Evolutionary conservation across 768 basidiomycete species (phyloP).

Genomic region (Agaricus blazei): DNA sequence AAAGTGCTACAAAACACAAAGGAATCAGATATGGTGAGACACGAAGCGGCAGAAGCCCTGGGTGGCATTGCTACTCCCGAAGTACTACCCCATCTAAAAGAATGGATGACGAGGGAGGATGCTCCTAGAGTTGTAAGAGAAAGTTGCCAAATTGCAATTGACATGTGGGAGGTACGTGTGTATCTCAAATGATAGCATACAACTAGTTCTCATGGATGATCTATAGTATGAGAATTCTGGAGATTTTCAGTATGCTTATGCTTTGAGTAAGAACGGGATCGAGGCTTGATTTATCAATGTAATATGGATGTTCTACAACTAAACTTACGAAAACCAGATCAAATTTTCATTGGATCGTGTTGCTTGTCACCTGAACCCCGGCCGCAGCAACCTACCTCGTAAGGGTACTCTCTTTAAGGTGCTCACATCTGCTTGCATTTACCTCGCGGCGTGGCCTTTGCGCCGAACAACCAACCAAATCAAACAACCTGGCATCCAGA

Average conservation of each 20-base stretch:
- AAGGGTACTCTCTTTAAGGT: too few relatives aligned
- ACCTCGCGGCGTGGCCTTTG: too few relatives aligned
- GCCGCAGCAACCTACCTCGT: too few relatives aligned
- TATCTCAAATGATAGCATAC: not conserved
- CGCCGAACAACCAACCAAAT: too few relatives aligned
- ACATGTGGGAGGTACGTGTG: conserved; percentile 86
- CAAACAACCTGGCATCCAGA: too few relatives aligned
- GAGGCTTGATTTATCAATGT: not conserved
- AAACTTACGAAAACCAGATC: not conserved
- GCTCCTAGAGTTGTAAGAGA: conserved; percentile 89
- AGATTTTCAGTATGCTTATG: conserved; percentile 70
- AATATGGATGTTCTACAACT: not conserved
- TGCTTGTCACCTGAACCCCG: too few relatives aligned
- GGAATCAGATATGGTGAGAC: conserved; percentile 96
- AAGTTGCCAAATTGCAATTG: conserved; percentile 93
- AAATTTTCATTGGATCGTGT: too few relatives aligned
- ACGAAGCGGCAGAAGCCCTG: conserved; percentile 97
- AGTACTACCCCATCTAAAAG: conserved; percentile 78
- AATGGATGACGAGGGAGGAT: conserved; percentile 76
- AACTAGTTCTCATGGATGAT: not conserved
- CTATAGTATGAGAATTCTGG: conserved; percentile 72
- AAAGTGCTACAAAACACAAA: conserved; percentile 62
- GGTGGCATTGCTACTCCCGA: conserved; percentile 96
- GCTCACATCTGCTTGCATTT: too few relatives aligned
- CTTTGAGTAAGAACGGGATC: not conserved